Evolutionary conservation across 106 monocot genomes (phyloP).

Genomic region (Cymbidium sinense): DNA sequence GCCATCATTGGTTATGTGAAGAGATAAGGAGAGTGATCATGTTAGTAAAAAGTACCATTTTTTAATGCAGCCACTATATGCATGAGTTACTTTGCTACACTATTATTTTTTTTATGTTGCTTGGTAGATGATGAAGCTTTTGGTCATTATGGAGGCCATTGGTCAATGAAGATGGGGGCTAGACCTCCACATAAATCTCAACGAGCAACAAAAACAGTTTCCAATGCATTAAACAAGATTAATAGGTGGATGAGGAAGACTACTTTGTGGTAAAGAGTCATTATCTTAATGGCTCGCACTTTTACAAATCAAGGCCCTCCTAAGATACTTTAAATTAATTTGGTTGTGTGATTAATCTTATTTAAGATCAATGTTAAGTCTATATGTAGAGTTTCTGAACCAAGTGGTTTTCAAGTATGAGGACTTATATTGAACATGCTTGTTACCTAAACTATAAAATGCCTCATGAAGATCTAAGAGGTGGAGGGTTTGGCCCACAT

Average conservation of each 20-base stretch:
- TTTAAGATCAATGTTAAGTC: too few species aligned
- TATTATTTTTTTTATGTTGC: background rate
- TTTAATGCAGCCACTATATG: too few species aligned
- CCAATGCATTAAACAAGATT: background rate
- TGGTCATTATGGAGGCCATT: constrained; percentile 1
- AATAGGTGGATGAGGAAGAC: background rate
- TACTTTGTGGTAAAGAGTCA: background rate
- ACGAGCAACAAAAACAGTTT: too few species aligned
- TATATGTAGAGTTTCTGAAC: too few species aligned
- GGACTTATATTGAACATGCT: too few species aligned
- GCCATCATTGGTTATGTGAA: background rate
- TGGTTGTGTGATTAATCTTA: too few species aligned
- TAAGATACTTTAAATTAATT: background rate
- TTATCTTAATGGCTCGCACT: background rate
- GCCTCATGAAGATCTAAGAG: too few species aligned
- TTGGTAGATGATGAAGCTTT: background rate
- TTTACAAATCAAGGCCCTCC: background rate
- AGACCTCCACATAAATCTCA: too few species aligned
- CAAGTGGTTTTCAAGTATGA: too few species aligned
- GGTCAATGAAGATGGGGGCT: background rate
- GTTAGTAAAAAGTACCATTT: background rate
- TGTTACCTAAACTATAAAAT: too few species aligned
- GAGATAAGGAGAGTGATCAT: background rate
- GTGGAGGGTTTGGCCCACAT: too few species aligned
- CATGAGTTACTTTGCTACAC: background rate